Base-by-base conservation (phyloP, 305 asterid genomes). In the Fraxinus floribunda region DNA sequence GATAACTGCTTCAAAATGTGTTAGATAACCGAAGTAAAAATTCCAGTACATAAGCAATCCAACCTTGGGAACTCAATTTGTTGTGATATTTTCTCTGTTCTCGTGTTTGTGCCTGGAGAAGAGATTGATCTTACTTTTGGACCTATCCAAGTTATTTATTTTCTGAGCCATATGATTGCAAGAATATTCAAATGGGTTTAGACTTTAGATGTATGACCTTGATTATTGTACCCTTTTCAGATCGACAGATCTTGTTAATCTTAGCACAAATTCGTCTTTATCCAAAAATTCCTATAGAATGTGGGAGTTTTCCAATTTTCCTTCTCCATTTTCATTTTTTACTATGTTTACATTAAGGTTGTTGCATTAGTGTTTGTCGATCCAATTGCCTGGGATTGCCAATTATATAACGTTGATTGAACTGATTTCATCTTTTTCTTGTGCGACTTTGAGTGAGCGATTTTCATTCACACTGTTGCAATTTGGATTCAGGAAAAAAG, bases 391-490 rank as follows among this genome's bases (percentile, higher is more conserved):
- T 24, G 35, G 73, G 73, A 64, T 26, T 64, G 72, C 35, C 72
- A 8, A 64, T 30, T 64, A 10, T 64, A 64, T 75, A 76, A 44
- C 24, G 73, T 84, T 77, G 62, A 57, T 39, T 70, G 62, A 38
- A 30, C 16, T 36, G 57, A 38, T 76, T 13, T 81, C 26, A 44
- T 78, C 70, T 60, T 49, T 20, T 49, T 34, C 36, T 81, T 78
- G 74, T 64, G 35, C 7, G 2, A 10, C n/a, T 24, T 24, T 55
- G 35, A 74, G 73, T 80, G 76, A 22, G 10, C 44, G 73, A 36
- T 77, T 62, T 86, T 62, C 32, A 30, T 74, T 79, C 70, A 38
- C 46, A 76, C 66, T 82, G 79, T 30, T 39, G 72, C 46, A 41
- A 3, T 68, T 52, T 79, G 34, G 66, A 72, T 75, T 15, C 7